These are phyloP conservation scores for Ophiostoma montium DNA, from an alignment of 2,329 filamentous ascomycete genomes.

Conservation along the genomic window DNA sequence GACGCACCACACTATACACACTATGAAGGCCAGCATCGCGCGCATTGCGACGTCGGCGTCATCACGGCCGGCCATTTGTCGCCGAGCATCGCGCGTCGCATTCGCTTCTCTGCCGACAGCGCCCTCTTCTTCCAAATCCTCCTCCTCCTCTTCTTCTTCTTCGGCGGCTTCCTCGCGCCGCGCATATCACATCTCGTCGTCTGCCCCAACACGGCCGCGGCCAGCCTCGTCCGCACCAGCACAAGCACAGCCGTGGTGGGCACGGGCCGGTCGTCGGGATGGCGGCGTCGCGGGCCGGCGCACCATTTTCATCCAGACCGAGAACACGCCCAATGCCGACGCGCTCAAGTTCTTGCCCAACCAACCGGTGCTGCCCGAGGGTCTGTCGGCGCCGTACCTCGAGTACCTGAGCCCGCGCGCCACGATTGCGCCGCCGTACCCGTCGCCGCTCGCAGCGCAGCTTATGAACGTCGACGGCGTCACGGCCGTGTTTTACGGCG, in stretches of 20 bases:
- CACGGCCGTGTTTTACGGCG: conserved; percentile 86
- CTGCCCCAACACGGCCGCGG: conserved; percentile 8
- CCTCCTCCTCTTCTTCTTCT: not conserved
- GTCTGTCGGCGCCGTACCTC: conserved; percentile 61
- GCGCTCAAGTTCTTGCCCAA: conserved; percentile 95
- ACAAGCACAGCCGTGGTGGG: conserved; percentile 8
- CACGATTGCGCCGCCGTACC: conserved; percentile 76
- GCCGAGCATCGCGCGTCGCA: conserved; percentile 7
- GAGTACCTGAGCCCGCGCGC: conserved; percentile 85
- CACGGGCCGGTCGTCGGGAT: conserved; percentile 13
- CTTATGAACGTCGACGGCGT: conserved; percentile 90
- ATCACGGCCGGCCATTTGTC: conserved; percentile 11
- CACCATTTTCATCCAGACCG: conserved; percentile 95
- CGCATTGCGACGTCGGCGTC: conserved; percentile 10
- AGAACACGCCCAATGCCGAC: conserved; percentile 86
- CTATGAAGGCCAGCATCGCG: conserved; percentile 15
- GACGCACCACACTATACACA: not conserved
- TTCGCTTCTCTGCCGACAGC: conserved; percentile 4
- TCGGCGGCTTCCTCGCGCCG: not conserved
- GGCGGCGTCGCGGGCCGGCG: conserved; percentile 30
- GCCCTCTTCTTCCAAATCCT: not conserved
- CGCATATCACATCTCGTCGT: conserved; percentile 6
- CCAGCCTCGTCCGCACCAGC: conserved; percentile 17
- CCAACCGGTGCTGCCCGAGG: conserved; percentile 65
- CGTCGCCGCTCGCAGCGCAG: conserved; percentile 79